Conservation (phyloP, 768 basidiomycete species). For the Scleroderma bovista region DNA sequence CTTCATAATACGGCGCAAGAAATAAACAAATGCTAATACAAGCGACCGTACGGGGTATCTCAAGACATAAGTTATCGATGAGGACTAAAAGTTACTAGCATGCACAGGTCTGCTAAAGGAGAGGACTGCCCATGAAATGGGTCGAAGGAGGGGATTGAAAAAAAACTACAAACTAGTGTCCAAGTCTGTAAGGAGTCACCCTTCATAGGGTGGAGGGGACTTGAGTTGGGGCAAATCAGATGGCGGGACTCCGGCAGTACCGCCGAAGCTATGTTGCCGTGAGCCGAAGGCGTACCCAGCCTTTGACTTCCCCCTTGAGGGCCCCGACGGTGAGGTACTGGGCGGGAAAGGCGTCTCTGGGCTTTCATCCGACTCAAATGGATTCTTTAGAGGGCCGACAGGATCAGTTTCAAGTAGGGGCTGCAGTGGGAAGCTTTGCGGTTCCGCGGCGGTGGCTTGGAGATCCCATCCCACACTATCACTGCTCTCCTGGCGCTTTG, state of each 20-base stretch:
- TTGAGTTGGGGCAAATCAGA: neutral
- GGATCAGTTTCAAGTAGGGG: slow-evolving; percentile 11
- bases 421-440: slow-evolving; percentile 20
- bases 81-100: slow-evolving; percentile 3
- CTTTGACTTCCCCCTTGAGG: slow-evolving; percentile 5
- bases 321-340: slow-evolving; percentile 1
- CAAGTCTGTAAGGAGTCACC: neutral
- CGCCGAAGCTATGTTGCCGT: slow-evolving; percentile 20
- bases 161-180: neutral
- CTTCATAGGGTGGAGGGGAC: slow-evolving; percentile 14
- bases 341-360: slow-evolving; percentile 16
- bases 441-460: slow-evolving; percentile 20
- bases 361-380: slow-evolving; percentile 15
- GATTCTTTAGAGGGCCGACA: slow-evolving; percentile 16
- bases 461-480: slow-evolving; percentile 29
- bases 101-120: slow-evolving; percentile 2
- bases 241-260: neutral
- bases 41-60: slow-evolving; percentile 3
- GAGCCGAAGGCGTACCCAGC: slow-evolving; percentile 22
- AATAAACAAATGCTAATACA: slow-evolving; percentile 14
- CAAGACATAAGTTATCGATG: slow-evolving; percentile 19
- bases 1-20: neutral
- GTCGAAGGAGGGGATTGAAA: neutral
- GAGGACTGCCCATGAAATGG: slow-evolving; percentile 3
- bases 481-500: slow-evolving; percentile 21